Evolutionary conservation across 2,329 filamentous ascomycete species (phyloP).

Genomic region (Clarireedia paspali): DNA sequence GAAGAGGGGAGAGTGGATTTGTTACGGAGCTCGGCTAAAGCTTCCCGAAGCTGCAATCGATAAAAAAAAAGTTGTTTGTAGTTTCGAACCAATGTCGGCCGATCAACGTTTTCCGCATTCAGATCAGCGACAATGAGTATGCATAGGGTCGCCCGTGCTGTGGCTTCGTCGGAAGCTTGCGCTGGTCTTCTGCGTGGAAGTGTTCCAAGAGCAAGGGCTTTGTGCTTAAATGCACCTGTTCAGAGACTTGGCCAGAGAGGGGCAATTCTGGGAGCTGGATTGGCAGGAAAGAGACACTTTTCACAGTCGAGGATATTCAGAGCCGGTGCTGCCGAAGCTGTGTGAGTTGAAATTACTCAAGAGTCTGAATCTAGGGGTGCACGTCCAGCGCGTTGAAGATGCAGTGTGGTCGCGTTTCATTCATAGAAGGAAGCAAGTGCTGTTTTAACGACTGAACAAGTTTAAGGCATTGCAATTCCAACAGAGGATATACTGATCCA

Average conservation of each 20-base stretch:
- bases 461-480: no score
- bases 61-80: conserved; percentile 14
- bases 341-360: conserved; percentile 17
- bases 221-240: conserved; percentile 25
- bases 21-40: conserved; percentile 4
- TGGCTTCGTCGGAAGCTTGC: conserved; percentile 21
- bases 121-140: conserved; percentile 20
- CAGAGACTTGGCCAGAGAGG: conserved; percentile 11
- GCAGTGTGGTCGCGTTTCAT: background rate
- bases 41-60: conserved; percentile 1
- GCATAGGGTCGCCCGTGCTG: conserved; percentile 25
- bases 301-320: conserved; percentile 22
- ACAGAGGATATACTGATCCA: background rate
- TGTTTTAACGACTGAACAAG: background rate
- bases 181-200: conserved; percentile 17
- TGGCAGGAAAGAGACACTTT: conserved; percentile 22
- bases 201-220: conserved; percentile 21
- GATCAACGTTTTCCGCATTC: background rate
- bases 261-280: conserved; percentile 11
- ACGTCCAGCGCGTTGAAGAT: background rate
- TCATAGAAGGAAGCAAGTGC: background rate
- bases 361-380: background rate
- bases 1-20: background rate
- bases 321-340: conserved; percentile 25
- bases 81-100: background rate